Evolutionary conservation across 768 basidiomycete genomes (phyloP).

Genomic region (Cystoderma amianthinum): DNA sequence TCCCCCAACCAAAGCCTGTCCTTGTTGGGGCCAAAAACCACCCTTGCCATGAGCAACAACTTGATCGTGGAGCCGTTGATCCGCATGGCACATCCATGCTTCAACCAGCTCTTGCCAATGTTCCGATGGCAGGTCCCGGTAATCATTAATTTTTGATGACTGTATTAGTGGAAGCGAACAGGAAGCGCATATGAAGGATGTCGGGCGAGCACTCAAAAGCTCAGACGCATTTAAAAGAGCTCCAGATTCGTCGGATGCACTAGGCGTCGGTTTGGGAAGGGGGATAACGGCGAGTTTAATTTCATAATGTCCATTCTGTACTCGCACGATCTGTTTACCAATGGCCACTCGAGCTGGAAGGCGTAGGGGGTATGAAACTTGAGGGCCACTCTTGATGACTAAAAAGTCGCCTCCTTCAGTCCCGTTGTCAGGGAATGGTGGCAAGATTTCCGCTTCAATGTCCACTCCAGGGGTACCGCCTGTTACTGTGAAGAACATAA

Average conservation of each 20-base stretch:
- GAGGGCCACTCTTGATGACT: slow-evolving; percentile 52
- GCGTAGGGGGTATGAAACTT: slow-evolving; percentile 48
- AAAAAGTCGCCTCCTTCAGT: slow-evolving; percentile 46
- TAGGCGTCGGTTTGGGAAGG: slow-evolving; percentile 13
- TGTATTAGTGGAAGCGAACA: slow-evolving; percentile 76
- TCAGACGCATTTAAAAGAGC: slow-evolving; percentile 66
- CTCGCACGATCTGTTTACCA: slow-evolving; percentile 54
- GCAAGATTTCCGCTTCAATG: slow-evolving; percentile 61
- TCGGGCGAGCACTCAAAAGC: slow-evolving; percentile 45
- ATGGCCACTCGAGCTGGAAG: slow-evolving; percentile 50
- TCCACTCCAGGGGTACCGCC: slow-evolving; percentile 42
- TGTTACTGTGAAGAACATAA: slow-evolving; percentile 63
- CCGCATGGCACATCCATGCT: slow-evolving; percentile 96
- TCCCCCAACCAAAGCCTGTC: slow-evolving; percentile 81
- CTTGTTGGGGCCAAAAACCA: slow-evolving; percentile 74
- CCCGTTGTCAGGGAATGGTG: slow-evolving; percentile 31
- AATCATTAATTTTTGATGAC: slow-evolving; percentile 39
- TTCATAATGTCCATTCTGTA: slow-evolving; percentile 59
- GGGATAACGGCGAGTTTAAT: slow-evolving; percentile 50
- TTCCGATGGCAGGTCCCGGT: slow-evolving; percentile 88
- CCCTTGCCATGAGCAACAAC: slow-evolving; percentile 48
- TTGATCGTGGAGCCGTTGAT: slow-evolving; percentile 75
- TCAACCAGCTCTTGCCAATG: slow-evolving; percentile 98
- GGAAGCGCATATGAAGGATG: slow-evolving; percentile 68
- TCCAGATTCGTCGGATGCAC: slow-evolving; percentile 18